Evolutionary conservation across 1,284 basidiomycete species (phyloP).

Genomic region (Inonotus obliquus): DNA sequence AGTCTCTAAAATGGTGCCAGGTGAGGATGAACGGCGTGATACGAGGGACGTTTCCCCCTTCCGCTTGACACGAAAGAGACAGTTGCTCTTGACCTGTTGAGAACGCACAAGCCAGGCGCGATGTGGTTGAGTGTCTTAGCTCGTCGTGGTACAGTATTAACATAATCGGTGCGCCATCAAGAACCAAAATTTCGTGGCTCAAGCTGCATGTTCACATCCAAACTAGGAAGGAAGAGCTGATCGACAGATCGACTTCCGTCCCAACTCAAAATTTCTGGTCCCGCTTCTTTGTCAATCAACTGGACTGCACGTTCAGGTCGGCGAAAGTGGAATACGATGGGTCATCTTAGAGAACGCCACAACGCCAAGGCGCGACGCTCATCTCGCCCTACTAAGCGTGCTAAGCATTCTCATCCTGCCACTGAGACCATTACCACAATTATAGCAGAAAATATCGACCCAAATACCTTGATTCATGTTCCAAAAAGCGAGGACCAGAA

Average conservation of each 20-base stretch:
- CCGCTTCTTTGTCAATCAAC: neutral
- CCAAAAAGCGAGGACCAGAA: constrained; percentile 60
- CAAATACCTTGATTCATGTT: constrained; percentile 56
- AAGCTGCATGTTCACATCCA: neutral
- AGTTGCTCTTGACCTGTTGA: too few relatives aligned
- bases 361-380: constrained; percentile 64
- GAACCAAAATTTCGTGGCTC: neutral
- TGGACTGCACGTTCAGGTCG: too few relatives aligned
- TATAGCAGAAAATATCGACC: constrained; percentile 30
- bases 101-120: too few relatives aligned
- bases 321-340: too few relatives aligned
- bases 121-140: too few relatives aligned
- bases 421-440: constrained; percentile 11
- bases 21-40: neutral
- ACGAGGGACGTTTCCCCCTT: neutral
- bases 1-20: too few relatives aligned
- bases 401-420: constrained; percentile 22
- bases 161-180: neutral
- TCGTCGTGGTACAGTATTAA: too few relatives aligned
- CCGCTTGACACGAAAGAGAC: too few relatives aligned
- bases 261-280: neutral
- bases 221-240: neutral
- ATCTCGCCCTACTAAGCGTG: constrained; percentile 50
- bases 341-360: constrained; percentile 34
- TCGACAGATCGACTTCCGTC: neutral